Conservation (phyloP, 2,329 filamentous ascomycete species). For the Fusarium sp. region DNA sequence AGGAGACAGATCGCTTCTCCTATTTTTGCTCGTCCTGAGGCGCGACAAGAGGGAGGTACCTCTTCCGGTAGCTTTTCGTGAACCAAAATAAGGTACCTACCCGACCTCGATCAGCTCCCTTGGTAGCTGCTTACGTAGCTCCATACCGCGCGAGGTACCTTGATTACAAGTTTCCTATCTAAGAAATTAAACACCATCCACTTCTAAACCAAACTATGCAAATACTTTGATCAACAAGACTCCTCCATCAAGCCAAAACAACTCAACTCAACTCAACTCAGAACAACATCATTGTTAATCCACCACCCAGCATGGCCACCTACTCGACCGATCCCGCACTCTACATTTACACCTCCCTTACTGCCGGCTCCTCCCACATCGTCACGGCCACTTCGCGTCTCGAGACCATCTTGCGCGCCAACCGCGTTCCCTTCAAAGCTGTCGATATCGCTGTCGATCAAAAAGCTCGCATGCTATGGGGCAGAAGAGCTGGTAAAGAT, state of each 20-base stretch:
- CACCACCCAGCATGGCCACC: constrained; percentile 51
- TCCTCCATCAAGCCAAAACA: not conserved
- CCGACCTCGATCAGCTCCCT: not conserved
- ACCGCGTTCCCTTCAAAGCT: constrained; percentile 92
- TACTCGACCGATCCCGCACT: constrained; percentile 75
- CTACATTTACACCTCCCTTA: constrained; percentile 96
- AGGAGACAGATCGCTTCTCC: constrained; percentile 17
- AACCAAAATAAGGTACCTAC: constrained; percentile 7
- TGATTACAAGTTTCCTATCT: not conserved
- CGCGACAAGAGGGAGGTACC: constrained; percentile 5
- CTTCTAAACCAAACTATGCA: constrained; percentile 23
- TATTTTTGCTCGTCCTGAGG: constrained; percentile 19
- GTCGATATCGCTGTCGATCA: constrained; percentile 92
- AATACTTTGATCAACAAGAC: constrained; percentile 24
- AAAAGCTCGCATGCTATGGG: constrained; percentile 88
- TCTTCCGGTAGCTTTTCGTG: not conserved
- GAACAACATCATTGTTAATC: constrained; percentile 4
- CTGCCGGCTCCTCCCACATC: constrained; percentile 94
- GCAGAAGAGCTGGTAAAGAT: constrained; percentile 81
- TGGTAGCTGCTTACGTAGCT: constrained; percentile 33
- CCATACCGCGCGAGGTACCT: constrained; percentile 5
- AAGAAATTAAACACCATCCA: constrained; percentile 14
- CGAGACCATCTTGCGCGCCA: constrained; percentile 95
- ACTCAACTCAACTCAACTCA: constrained; percentile 3
- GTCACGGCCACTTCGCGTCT: constrained; percentile 95